A percentile compares a stretch with the other conserved stretches of the same genome.
Evolutionary conservation across 2,329 filamentous ascomycete species (phyloP).

Genomic region (Pseudopyricularia javanii): DNA sequence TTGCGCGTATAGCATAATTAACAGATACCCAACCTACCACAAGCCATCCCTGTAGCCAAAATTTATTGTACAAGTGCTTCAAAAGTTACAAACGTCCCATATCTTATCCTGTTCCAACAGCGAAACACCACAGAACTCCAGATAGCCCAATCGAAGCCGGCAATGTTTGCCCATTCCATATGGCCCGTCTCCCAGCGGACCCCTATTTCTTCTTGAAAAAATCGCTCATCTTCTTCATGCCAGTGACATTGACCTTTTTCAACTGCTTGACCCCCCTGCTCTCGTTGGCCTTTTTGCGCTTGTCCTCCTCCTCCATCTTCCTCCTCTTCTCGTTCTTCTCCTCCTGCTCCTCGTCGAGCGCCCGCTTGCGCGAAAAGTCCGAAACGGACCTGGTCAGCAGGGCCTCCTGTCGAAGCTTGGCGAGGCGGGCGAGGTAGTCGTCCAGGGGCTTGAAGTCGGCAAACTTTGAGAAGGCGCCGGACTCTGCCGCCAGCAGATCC

Average conservation of each 20-base stretch:
- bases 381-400: slow-evolving; percentile 52
- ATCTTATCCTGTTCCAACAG: neutral
- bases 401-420: slow-evolving; percentile 59
- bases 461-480: slow-evolving; percentile 13
- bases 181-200: neutral
- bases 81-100: neutral
- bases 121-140: slow-evolving; percentile 3
- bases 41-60: neutral
- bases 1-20: neutral
- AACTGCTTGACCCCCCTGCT: slow-evolving; percentile 68
- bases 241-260: slow-evolving; percentile 78
- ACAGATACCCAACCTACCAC: neutral
- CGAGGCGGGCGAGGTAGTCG: slow-evolving; percentile 54
- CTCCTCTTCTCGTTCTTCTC: slow-evolving; percentile 67
- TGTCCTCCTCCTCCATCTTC: slow-evolving; percentile 80
- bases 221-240: slow-evolving; percentile 94
- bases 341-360: slow-evolving; percentile 54
- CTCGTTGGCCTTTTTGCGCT: slow-evolving; percentile 63
- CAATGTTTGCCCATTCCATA: neutral
- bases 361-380: slow-evolving; percentile 61
- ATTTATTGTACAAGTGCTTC: neutral
- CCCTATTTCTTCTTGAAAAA: slow-evolving; percentile 71
- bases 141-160: slow-evolving; percentile 1
- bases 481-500: slow-evolving; percentile 18
- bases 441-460: slow-evolving; percentile 62